phyloP scores from a whole-genome alignment of 1,139 yeast species.

The Candida smagusa region DNA sequence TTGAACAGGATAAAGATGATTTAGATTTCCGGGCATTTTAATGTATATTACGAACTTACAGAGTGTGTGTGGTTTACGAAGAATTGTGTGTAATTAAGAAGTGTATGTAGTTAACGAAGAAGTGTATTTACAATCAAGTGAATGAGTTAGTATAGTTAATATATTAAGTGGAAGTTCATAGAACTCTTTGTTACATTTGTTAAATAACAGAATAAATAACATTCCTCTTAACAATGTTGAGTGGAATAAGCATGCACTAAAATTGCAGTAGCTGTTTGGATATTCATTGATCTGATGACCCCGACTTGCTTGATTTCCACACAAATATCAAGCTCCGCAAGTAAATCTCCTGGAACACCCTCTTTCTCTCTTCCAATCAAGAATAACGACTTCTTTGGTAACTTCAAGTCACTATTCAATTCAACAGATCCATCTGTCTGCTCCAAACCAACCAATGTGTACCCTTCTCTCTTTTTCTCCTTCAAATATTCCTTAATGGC shows the following conservation, averaged over 20 bases:
- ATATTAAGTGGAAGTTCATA: too few species aligned
- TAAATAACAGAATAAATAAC: too few species aligned
- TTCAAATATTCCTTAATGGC: conserved; percentile 56
- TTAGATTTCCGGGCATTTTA: conserved; percentile 17
- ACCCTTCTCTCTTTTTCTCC: conserved; percentile 70
- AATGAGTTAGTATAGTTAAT: too few species aligned
- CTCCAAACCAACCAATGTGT: conserved; percentile 83
- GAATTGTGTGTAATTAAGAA: too few species aligned
- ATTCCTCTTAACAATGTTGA: conserved; percentile 50
- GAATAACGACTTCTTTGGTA: conserved; percentile 77
- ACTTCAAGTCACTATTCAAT: conserved; percentile 57
- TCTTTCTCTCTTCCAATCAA: conserved; percentile 84
- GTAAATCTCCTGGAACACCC: conserved; percentile 84
- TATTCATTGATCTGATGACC: conserved; percentile 89
- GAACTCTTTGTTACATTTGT: too few species aligned
- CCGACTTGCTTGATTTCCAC: conserved; percentile 92
- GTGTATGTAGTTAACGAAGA: too few species aligned
- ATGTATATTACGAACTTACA: background rate
- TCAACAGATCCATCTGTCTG: conserved; percentile 86
- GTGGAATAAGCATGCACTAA: conserved; percentile 86
- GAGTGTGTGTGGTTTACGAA: too few species aligned
- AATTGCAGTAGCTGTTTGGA: conserved; percentile 94
- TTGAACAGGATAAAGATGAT: conserved; percentile 37
- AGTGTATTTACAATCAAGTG: too few species aligned
- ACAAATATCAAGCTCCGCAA: conserved; percentile 81